Percentiles rank a stretch among this genome's conserved stretches.
These are phyloP conservation scores for Jaminaea rosea DNA, from an alignment of 1,284 basidiomycete genomes.

Conservation along the genomic window DNA sequence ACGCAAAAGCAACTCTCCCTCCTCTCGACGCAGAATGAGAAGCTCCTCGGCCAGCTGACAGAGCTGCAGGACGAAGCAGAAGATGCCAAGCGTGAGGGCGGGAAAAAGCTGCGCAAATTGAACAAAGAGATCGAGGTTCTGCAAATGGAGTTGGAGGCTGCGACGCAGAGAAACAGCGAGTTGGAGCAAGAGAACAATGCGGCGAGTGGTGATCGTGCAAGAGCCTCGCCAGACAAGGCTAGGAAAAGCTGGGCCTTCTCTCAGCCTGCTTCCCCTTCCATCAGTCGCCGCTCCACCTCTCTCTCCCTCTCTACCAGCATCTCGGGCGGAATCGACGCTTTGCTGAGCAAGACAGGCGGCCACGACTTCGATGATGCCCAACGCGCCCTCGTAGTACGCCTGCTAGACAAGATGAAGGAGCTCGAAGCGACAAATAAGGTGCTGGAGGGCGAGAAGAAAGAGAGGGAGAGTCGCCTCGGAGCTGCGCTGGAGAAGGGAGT, in stretches of 20 bases:
- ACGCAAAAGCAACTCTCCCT: slow-evolving; percentile 28
- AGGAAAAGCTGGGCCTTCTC: too few relatives aligned
- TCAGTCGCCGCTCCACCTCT: too few relatives aligned
- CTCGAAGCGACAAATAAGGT: slow-evolving; percentile 32
- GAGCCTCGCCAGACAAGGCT: background rate
- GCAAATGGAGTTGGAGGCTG: slow-evolving; percentile 30
- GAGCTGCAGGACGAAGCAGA: slow-evolving; percentile 36
- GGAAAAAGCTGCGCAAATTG: slow-evolving; percentile 22
- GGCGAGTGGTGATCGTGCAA: too few relatives aligned
- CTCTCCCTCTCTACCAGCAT: background rate
- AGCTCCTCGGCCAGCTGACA: slow-evolving; percentile 27
- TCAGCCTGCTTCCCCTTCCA: background rate
- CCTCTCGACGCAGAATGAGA: slow-evolving; percentile 31
- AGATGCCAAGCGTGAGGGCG: slow-evolving; percentile 20
- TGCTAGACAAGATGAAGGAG: slow-evolving; percentile 36
- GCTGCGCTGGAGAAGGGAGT: slow-evolving; percentile 33
- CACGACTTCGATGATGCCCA: too few relatives aligned
- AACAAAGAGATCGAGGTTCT: slow-evolving; percentile 34
- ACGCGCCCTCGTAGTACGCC: slow-evolving; percentile 23
- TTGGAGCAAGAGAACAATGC: slow-evolving; percentile 20
- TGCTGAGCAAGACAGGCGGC: background rate
- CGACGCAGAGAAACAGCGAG: slow-evolving; percentile 26
- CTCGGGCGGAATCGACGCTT: background rate
- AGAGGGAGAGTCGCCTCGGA: slow-evolving; percentile 30
- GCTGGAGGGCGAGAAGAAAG: slow-evolving; percentile 22